Evolutionary conservation across 345 rosid species (phyloP).

Genomic region (Nasturtium officinale): DNA sequence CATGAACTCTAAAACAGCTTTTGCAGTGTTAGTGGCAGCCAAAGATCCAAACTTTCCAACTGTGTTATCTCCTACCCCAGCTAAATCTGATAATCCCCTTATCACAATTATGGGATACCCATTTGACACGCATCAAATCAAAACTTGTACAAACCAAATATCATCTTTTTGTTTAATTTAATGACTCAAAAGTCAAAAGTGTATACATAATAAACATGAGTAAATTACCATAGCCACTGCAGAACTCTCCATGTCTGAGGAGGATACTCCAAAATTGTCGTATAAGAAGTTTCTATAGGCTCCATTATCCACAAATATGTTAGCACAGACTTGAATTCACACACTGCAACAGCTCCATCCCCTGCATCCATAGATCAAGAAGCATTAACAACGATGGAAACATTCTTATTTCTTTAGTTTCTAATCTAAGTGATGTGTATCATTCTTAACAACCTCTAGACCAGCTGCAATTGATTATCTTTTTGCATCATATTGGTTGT

Average conservation of each 20-base stretch:
- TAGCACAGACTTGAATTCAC: conserved; percentile 54
- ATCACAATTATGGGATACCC: conserved; percentile 52
- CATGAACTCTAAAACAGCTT: conserved; percentile 48
- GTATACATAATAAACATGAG: background rate
- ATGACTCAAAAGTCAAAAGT: background rate
- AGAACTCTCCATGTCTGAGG: conserved; percentile 59
- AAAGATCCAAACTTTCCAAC: conserved; percentile 44
- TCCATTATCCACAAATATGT: conserved; percentile 58
- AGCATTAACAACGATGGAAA: background rate
- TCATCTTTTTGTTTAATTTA: background rate
- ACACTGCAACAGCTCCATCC: conserved; percentile 48
- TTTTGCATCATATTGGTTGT: no score
- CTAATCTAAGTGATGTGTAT: background rate
- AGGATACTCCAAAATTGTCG: conserved; percentile 47
- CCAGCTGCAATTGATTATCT: conserved; percentile 31
- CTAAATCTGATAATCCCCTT: conserved; percentile 54
- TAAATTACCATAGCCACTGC: conserved; percentile 54
- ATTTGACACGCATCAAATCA: conserved; percentile 48
- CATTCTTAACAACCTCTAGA: conserved; percentile 47
- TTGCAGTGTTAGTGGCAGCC: conserved; percentile 52
- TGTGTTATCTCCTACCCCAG: conserved; percentile 49
- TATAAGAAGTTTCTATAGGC: conserved; percentile 54
- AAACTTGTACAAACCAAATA: background rate
- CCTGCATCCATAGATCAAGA: conserved; percentile 31
- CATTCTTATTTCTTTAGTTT: background rate